Evolutionary conservation across 2,329 filamentous ascomycete species (phyloP).

Genomic region (Trichoderma sp.): DNA sequence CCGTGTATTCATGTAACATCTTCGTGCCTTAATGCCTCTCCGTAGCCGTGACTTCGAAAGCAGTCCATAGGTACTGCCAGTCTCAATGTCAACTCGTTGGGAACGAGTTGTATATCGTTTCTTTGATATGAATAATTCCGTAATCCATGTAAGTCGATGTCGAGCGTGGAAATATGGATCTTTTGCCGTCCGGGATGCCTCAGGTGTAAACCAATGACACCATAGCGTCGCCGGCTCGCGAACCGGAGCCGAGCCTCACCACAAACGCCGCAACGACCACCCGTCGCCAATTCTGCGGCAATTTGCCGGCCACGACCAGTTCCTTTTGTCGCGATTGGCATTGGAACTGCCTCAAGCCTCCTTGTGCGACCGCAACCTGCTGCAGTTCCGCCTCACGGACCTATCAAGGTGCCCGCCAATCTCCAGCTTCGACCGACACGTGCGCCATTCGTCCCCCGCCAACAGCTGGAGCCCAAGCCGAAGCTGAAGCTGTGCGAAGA

Average conservation of each 20-base stretch:
- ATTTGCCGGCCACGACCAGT: slow-evolving; percentile 1
- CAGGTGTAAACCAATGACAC: slow-evolving; percentile 29
- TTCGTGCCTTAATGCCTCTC: no score
- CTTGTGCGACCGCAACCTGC: not conserved
- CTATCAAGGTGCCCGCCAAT: not conserved
- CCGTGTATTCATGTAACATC: no score
- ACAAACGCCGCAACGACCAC: not conserved
- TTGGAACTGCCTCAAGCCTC: not conserved
- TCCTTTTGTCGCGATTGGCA: not conserved
- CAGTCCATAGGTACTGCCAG: no score
- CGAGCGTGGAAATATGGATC: no score
- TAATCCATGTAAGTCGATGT: no score
- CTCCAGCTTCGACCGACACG: slow-evolving; percentile 5
- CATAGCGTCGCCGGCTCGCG: slow-evolving; percentile 27
- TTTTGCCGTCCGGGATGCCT: slow-evolving; percentile 26
- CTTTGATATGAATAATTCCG: no score
- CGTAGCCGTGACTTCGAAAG: no score
- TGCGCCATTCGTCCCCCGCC: slow-evolving; percentile 13
- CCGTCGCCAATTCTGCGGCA: slow-evolving; percentile 10
- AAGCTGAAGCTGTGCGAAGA: not conserved
- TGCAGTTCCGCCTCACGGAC: not conserved
- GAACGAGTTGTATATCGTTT: no score
- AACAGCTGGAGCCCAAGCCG: not conserved
- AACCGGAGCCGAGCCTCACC: slow-evolving; percentile 22
- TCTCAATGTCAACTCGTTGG: no score